Evolutionary conservation across 768 basidiomycete species (phyloP).

Genomic region (Hirschioporus abietinus): DNA sequence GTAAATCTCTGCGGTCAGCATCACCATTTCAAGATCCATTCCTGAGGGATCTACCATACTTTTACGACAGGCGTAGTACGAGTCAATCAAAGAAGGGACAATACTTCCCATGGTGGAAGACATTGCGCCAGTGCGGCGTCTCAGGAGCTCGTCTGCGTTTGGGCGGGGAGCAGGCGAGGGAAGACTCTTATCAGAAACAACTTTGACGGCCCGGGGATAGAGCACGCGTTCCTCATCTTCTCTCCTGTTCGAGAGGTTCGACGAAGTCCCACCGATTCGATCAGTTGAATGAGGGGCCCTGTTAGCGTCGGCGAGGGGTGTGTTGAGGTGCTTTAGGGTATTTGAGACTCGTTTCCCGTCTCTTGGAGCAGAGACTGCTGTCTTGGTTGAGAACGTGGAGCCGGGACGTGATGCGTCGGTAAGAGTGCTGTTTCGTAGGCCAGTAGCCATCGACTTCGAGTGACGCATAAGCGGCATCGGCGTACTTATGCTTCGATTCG

Average conservation of each 20-base stretch:
- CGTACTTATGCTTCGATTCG: neutral
- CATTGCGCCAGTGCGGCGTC: neutral
- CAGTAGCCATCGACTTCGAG: neutral
- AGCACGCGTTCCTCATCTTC: no score
- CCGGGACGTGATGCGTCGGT: neutral
- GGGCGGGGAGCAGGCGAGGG: neutral
- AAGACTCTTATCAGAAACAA: neutral
- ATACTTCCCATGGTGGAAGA: neutral
- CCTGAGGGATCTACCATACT: neutral
- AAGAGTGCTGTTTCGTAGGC: neutral
- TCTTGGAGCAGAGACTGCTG: neutral
- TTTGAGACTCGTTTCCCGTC: neutral
- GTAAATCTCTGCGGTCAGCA: neutral
- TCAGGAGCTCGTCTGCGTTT: neutral
- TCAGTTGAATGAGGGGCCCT: neutral
- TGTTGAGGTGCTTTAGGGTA: neutral
- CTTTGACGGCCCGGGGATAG: no score
- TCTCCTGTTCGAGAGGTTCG: neutral
- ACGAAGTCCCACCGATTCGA: neutral
- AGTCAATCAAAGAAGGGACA: neutral
- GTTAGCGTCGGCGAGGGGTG: neutral
- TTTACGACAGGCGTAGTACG: neutral
- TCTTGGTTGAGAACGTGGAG: neutral
- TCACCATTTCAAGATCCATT: neutral
- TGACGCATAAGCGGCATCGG: neutral